These are phyloP conservation scores for Hemerocallis citrina DNA, from an alignment of 106 monocot genomes.

Conservation along the genomic window DNA sequence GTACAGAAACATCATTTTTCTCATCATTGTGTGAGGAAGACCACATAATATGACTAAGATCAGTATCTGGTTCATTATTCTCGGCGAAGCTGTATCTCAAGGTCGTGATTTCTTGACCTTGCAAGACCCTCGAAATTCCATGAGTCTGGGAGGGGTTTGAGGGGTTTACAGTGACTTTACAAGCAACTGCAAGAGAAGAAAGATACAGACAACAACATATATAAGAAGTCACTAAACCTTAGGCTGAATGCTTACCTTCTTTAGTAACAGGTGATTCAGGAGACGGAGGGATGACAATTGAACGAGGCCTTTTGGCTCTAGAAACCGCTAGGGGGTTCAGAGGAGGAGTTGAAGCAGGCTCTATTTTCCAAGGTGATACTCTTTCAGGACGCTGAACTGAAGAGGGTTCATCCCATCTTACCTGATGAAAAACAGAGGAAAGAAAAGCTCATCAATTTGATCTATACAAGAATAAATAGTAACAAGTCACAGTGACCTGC, in stretches of 20 bases:
- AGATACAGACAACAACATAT: not conserved
- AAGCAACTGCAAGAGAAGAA: conserved; percentile 12
- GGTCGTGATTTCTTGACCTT: conserved; percentile 32
- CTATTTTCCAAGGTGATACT: conserved; percentile 94
- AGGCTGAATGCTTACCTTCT: conserved; percentile 37
- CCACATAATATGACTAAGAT: conserved; percentile 25
- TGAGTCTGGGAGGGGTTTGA: conserved; percentile 25
- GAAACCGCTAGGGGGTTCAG: conserved; percentile 59
- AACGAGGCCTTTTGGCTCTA: conserved; percentile 55
- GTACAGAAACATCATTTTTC: no score
- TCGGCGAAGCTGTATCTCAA: conserved; percentile 31
- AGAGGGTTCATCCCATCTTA: conserved; percentile 88
- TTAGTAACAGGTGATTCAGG: conserved; percentile 67
- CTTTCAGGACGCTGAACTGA: conserved; percentile 80
- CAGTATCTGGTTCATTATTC: conserved; percentile 27
- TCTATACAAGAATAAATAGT: not conserved
- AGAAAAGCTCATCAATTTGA: not conserved
- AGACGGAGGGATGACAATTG: conserved; percentile 34
- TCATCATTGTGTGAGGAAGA: conserved; percentile 10
- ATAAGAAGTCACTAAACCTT: not conserved
- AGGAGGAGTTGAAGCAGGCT: conserved; percentile 62
- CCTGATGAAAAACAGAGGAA: conserved; percentile 29
- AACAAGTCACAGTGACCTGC: not conserved
- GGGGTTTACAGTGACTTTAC: conserved; percentile 23
- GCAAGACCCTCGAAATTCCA: conserved; percentile 28